Evolutionary conservation across 1,284 basidiomycete species (phyloP), one percentile per base, ranked within the genome.

Genomic region (Ceratobasidium sp.): DNA sequence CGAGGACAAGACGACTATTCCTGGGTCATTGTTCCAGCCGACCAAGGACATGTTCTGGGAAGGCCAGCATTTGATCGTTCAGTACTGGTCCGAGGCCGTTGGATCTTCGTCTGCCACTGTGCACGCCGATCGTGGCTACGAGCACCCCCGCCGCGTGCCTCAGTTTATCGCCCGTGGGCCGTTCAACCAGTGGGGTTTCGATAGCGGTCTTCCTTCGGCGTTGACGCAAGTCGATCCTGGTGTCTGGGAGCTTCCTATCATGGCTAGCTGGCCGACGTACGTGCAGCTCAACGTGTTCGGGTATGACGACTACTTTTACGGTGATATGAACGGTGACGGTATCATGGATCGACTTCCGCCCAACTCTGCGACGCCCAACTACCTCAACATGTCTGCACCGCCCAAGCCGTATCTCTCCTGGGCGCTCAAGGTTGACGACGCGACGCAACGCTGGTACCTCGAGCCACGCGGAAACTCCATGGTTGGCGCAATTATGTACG

Each of bases 181-280:
- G 0, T 97, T 94, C 88, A 97, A 97, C 82, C 85, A 89, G 58
- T 97, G 94, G 94, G 95, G 95, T 77, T 96, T 90, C 82, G 95
- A 97, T 85, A 87, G 90, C 78, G 95, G 95, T 82, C 88, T 95
- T 61, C 80, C 88, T 0, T 87, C 92, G 51, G 81, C 88, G 78
- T 92, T 96, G 90, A 84, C 84, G 51, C 88, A 91, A 76, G 87
- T 88, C 56, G 83, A 84, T 51, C 11, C 28, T 8, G 89, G 90
- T 54, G 85, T 85, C 74, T 95, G 93, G 93, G 90, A 92, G 80
- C 86, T 94, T 61, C 91, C 94, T 49, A 90, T 97, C 82, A 95
- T 94, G 91, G 89, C 92, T 39, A 86, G 88, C 15, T 97, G 95
- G 95, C 95, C 95, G 2, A 90, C 93, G 2, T 94, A 90, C 80